Percentiles rank a stretch among this genome's conserved stretches.
Conservation (phyloP, 2,329 filamentous ascomycete genomes). For the Pseudohalonectria lignicola region DNA sequence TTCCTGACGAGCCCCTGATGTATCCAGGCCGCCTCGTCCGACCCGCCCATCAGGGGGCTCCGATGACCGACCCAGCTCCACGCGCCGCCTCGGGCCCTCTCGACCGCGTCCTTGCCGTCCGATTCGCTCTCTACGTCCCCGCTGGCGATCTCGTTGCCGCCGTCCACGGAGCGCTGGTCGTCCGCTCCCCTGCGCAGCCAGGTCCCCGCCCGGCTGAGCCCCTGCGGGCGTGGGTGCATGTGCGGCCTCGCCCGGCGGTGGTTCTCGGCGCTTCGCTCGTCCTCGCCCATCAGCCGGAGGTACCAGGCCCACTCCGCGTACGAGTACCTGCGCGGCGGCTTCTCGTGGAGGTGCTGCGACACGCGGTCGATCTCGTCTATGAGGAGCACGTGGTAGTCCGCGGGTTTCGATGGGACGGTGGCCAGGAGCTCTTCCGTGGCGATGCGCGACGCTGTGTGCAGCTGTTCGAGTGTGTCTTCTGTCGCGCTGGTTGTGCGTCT, state of each 20-base stretch:
- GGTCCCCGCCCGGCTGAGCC: too few species aligned
- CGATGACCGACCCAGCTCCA: constrained; percentile 68
- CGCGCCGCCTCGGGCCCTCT: constrained; percentile 19
- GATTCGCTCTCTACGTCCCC: constrained; percentile 3
- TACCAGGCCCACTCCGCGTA: constrained; percentile 87
- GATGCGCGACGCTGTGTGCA: neutral
- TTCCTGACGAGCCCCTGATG: constrained; percentile 49
- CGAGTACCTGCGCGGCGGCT: constrained; percentile 53
- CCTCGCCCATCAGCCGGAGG: constrained; percentile 62
- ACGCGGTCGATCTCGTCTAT: constrained; percentile 60
- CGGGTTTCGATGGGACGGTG: constrained; percentile 27
- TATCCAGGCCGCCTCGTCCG: constrained; percentile 64
- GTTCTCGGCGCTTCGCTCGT: constrained; percentile 38
- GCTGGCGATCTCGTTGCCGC: constrained; percentile 4
- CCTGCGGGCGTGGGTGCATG: constrained; percentile 1
- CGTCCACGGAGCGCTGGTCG: constrained; percentile 3
- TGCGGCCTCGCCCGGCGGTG: constrained; percentile 29
- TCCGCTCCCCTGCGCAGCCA: constrained; percentile 1
- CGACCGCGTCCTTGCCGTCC: constrained; percentile 14
- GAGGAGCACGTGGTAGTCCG: constrained; percentile 53
- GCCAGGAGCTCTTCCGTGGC: neutral
- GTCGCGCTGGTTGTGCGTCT: too few species aligned
- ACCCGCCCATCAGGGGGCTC: constrained; percentile 58
- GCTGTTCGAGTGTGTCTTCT: constrained; percentile 1
- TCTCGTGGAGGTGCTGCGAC: constrained; percentile 47